Base-by-base conservation (phyloP, 257 asterid genomes). In the Solanum arcanum region DNA sequence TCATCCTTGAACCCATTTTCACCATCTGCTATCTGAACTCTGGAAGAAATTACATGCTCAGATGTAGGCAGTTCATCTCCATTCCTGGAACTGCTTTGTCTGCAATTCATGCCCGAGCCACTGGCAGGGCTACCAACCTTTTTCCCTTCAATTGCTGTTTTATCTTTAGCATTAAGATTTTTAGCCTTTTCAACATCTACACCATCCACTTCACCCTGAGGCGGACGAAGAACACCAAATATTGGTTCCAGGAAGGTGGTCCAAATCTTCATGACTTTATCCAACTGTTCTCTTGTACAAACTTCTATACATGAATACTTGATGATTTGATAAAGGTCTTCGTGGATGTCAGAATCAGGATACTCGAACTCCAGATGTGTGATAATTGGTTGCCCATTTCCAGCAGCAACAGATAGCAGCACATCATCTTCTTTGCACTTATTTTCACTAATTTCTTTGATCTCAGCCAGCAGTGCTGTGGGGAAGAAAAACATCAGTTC, bases 261-360 rank as follows among this genome's bases (percentile, higher is more conserved):
- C 99, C 99, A 97, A 41, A 96, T 89, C 89, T 90, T 94, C 97
- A 96, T 89, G 90, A 95, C 91, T 90, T 93, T 92, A 86, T 92
- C 97, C 85, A 84, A 83, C 88, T 92, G 98, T 88, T 96, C 99
- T 15, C 96, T 89, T 46, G 98, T 89, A 89, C 98, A 96, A 90
- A 93, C 90, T 94, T 95, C 98, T 88, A 88, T 91, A 86, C 98
- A 96, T 10, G 99, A 92, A 89, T 91, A 93, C 87, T 93, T 92
- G 83, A 97, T 94, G 82, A 97, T 94, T 91, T 93, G 91, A 90
- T 90, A 90, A 42, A 97, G 92, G 90, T 97, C 98, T 87, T 95
- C 96, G 62, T 97, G 99, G 93, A 97, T 91, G 59, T 93, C 95
- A 21, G 91, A 92, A 91, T 97, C 99, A 86, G 95, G 91, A 90